Base-by-base conservation (phyloP, 192 early-diverging fungal species). In the Gryganskiella cystojenkinii region DNA sequence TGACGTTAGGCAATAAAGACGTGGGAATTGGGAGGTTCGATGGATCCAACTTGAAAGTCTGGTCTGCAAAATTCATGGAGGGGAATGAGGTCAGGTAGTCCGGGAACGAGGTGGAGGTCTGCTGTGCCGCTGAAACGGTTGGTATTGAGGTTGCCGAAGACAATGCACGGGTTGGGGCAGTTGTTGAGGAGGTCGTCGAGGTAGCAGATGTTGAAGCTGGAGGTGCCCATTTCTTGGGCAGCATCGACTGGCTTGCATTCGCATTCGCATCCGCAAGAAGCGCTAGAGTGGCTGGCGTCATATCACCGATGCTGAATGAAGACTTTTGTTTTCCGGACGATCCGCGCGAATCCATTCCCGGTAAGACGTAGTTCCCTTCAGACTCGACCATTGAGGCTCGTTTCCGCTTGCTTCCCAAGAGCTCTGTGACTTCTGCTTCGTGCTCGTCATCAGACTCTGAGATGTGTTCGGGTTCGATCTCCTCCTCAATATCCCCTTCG, bases 401-500 rank as follows among this genome's bases (percentile, higher is more conserved):
- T 37, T 78, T 78, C 20, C 74, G 59, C 43, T 78, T 78, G 49
- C 49, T 64, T 45, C 74, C 74, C 2, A 78, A 24, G 1, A 59
- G 30, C 20, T 63, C 58, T n/a, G 74, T 59, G 11, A 69, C 55
- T 22, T 69, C 74, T n/a, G 68, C 74, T 40, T 69, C 74, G 9
- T 78, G 61, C 17, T 78, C 74, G 19, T 34, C 66, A 33, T 34
- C 61, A 30, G 55, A 63, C 8, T 15, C 56, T 15, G 46, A 40
- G 28, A 33, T 28, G 5, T 52, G 4, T 3, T 69, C 66, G 31
- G 13, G 10, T 3, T 64, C 66, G 19, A 52, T 52, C 3, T 64
- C 76, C 1, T 80, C 60, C 1, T 79, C 71, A 2, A 74, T 20
- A 52, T 76, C 68, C 22, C 72, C 79, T 11, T 70, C 71, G 4